These are phyloP conservation scores for Lactifluus pinguis DNA, from an alignment of 768 basidiomycete genomes.

Conservation along the genomic window DNA sequence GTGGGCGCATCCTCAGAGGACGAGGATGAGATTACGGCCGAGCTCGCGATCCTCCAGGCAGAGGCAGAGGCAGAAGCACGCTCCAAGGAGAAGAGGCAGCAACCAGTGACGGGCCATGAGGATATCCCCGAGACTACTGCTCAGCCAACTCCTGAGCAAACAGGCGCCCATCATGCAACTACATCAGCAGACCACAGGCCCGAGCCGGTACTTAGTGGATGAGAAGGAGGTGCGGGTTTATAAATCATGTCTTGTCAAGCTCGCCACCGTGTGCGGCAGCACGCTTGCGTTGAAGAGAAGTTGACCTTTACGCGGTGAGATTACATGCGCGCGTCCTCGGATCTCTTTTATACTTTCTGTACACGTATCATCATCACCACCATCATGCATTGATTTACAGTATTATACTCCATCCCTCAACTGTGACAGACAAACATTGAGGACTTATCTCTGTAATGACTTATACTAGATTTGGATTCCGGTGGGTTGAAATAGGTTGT, in stretches of 20 bases:
- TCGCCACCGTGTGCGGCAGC: not conserved
- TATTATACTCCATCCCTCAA: not conserved
- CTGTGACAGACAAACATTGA: not conserved
- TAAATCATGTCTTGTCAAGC: not conserved
- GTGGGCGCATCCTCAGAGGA: slow-evolving; percentile 40
- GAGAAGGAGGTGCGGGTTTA: not conserved
- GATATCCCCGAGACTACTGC: not conserved
- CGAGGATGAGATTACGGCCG: slow-evolving; percentile 53
- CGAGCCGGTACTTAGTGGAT: not conserved
- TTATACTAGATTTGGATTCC: no score
- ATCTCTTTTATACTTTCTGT: not conserved
- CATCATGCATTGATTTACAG: not conserved
- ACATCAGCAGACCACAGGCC: not conserved
- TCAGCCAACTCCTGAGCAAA: not conserved
- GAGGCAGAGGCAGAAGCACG: slow-evolving; percentile 29
- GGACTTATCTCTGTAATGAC: no score
- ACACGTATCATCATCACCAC: not conserved
- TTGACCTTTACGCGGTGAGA: not conserved
- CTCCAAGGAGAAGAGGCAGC: slow-evolving; percentile 4
- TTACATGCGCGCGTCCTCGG: not conserved
- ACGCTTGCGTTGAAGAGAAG: no score
- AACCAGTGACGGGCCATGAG: not conserved
- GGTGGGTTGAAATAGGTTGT: no score
- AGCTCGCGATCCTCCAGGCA: slow-evolving; percentile 49
- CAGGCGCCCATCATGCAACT: not conserved